Evolutionary conservation across 805 yeast species (phyloP).

Genomic region (Cyberlindnera amylophila): DNA sequence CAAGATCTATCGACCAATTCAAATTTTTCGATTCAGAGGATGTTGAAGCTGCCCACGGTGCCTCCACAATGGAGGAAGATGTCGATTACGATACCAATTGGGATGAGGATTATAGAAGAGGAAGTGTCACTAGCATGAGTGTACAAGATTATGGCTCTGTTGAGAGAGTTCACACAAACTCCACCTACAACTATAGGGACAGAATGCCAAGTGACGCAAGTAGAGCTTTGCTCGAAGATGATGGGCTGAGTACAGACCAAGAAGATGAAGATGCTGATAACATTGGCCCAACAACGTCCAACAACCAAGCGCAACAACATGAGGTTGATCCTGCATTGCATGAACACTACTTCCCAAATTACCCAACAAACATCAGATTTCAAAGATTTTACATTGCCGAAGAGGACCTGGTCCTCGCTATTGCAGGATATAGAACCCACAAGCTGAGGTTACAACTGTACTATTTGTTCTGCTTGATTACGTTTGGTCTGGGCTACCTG

Average conservation of each 20-base stretch:
- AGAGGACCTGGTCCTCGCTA: conserved; percentile 90
- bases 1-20: conserved; percentile 45
- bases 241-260: conserved; percentile 29
- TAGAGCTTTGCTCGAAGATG: conserved; percentile 29
- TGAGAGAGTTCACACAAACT: conserved; percentile 27
- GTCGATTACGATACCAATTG: conserved; percentile 73
- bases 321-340: conserved; percentile 34
- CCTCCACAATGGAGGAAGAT: conserved; percentile 67
- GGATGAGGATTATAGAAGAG: conserved; percentile 51
- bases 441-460: conserved; percentile 43
- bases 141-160: conserved; percentile 24
- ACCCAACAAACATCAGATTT: conserved; percentile 42
- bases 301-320: conserved; percentile 13
- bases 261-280: conserved; percentile 33
- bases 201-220: conserved; percentile 35
- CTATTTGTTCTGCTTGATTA: conserved; percentile 47
- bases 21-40: conserved; percentile 81
- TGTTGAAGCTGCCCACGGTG: conserved; percentile 82
- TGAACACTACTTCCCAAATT: conserved; percentile 40
- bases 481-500: conserved; percentile 73
- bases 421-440: conserved; percentile 79
- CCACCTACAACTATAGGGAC: conserved; percentile 34
- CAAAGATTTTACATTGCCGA: conserved; percentile 93
- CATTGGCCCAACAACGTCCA: conserved; percentile 25
- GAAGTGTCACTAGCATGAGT: conserved; percentile 30